Conservation (phyloP, 176 grass and related monocot genomes). For the Hordeum marinum region DNA sequence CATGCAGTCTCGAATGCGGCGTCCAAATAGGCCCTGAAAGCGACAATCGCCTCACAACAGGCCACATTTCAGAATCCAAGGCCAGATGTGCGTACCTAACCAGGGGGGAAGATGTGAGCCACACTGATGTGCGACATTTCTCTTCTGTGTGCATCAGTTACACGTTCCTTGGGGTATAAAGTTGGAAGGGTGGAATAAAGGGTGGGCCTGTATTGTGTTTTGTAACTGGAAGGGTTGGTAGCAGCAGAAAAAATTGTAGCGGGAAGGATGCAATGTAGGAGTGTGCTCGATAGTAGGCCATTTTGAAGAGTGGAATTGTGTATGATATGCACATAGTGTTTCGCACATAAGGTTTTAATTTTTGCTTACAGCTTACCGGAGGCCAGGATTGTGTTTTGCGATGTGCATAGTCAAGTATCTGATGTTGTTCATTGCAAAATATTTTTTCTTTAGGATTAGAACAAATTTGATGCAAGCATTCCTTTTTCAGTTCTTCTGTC, state of each 20-base stretch:
- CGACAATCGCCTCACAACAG: slow-evolving; percentile 60
- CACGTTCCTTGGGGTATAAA: slow-evolving; percentile 33
- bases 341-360: no score
- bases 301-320: no score
- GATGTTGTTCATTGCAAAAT: neutral
- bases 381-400: no score
- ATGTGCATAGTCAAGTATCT: neutral
- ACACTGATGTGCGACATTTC: slow-evolving; percentile 10
- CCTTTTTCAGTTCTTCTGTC: neutral
- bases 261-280: no score
- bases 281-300: no score
- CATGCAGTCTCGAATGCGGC: slow-evolving; percentile 19
- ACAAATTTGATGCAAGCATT: neutral
- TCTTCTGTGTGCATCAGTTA: slow-evolving; percentile 36
- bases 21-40: slow-evolving; percentile 53
- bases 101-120: slow-evolving; percentile 28
- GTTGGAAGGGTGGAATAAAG: slow-evolving; percentile 15
- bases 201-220: slow-evolving; percentile 10
- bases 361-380: no score
- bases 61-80: slow-evolving; percentile 56
- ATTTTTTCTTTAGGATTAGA: neutral
- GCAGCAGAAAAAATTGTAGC: no score
- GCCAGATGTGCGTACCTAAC: slow-evolving; percentile 51
- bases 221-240: slow-evolving; percentile 14
- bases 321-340: no score